Percentiles rank a stretch among this genome's conserved stretches.
phyloP scores from a whole-genome alignment of 2,329 filamentous ascomycete species.

The Diaporthe velutina region DNA sequence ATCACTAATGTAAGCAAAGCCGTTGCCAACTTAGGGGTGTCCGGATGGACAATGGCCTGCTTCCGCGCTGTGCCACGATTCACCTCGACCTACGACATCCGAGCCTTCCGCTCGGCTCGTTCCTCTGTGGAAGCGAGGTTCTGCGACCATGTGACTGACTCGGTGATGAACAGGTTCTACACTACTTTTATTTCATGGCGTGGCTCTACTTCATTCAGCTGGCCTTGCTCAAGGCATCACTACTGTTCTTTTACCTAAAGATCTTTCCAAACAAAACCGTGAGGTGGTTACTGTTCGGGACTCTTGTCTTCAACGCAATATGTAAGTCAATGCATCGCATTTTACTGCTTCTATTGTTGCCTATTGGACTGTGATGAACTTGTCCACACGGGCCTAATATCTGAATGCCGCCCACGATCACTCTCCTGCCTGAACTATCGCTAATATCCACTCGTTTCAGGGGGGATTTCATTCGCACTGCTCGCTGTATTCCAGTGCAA shows the following conservation, averaged over 20 bases:
- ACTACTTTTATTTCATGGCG: conserved; percentile 58
- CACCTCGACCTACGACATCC: background rate
- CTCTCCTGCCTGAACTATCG: no score
- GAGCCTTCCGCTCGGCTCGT: no score
- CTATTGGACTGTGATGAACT: background rate
- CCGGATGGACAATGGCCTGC: background rate
- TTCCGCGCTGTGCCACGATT: background rate
- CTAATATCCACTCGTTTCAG: background rate
- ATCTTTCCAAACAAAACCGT: conserved; percentile 36
- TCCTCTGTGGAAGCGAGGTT: background rate
- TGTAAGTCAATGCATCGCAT: background rate
- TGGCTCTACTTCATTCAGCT: conserved; percentile 42
- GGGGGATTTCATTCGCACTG: conserved; percentile 56
- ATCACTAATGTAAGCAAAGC: conserved; percentile 37
- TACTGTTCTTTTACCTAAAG: conserved; percentile 40
- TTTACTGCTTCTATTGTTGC: background rate
- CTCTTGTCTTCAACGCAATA: conserved; percentile 32
- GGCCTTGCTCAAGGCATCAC: conserved; percentile 35
- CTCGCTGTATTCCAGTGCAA: conserved; percentile 63
- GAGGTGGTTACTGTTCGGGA: conserved; percentile 33
- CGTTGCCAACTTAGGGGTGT: background rate
- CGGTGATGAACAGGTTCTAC: conserved; percentile 49
- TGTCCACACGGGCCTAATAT: no score
- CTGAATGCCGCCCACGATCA: conserved; percentile 48
- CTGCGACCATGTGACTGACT: background rate